Evolutionary conservation across 345 rosid species (phyloP).

Genomic region (Gossypium herbaceum): DNA sequence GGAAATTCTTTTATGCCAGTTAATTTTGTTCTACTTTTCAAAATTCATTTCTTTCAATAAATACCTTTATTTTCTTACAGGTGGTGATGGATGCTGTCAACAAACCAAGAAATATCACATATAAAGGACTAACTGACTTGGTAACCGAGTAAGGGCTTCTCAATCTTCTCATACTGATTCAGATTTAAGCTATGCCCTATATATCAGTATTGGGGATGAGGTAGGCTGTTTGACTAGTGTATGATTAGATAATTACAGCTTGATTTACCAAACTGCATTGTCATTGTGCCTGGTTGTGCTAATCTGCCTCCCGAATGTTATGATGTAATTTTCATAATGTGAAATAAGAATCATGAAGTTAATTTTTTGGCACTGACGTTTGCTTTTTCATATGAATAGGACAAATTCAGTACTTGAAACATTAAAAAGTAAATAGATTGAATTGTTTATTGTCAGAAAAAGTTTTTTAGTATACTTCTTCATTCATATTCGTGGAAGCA

Average conservation of each 20-base stretch:
- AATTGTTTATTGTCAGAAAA: neutral
- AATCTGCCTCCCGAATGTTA: neutral
- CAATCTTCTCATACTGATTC: neutral
- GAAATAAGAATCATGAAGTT: neutral
- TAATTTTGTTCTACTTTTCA: neutral
- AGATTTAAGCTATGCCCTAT: neutral
- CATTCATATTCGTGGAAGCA: neutral
- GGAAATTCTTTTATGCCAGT: too few relatives aligned
- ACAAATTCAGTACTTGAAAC: neutral
- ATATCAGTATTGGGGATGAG: neutral
- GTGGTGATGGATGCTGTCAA: conserved; percentile 91
- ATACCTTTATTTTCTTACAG: conserved; percentile 27
- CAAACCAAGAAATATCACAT: conserved; percentile 69
- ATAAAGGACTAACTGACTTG: conserved; percentile 83
- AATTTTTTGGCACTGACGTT: neutral
- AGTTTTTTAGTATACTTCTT: neutral
- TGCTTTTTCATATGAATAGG: conserved; percentile 1
- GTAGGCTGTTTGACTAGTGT: neutral
- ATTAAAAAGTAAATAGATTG: neutral
- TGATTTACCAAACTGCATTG: neutral
- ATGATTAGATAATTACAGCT: conserved; percentile 2
- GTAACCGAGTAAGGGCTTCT: conserved; percentile 75
- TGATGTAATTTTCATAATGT: neutral
- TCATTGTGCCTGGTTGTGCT: neutral
- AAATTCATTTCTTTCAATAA: neutral